Conservation (phyloP, 139 green algal species). For the Picochlorum sp. region DNA sequence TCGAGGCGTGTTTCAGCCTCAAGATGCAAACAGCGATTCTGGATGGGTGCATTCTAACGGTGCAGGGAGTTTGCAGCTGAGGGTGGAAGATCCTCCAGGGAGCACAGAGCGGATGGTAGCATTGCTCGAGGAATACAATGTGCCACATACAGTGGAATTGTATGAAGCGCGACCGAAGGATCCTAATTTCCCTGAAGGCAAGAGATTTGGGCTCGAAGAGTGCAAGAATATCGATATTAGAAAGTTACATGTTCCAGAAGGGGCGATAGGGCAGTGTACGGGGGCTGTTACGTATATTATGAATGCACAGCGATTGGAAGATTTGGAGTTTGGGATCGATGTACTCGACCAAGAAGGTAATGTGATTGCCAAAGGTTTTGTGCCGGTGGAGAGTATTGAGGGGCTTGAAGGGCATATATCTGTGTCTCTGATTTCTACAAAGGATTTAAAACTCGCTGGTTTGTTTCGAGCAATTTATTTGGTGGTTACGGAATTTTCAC, state of each 20-base stretch:
- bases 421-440: slow-evolving; percentile 11
- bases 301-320: slow-evolving; percentile 29
- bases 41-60: slow-evolving; percentile 26
- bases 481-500: slow-evolving; percentile 19
- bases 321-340: slow-evolving; percentile 7
- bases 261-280: not conserved
- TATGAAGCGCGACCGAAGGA: slow-evolving; percentile 26
- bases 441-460: slow-evolving; percentile 11
- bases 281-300: slow-evolving; percentile 24
- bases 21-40: slow-evolving; percentile 16
- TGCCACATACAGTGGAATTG: slow-evolving; percentile 16
- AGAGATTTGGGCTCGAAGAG: slow-evolving; percentile 13
- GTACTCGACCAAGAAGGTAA: not conserved
- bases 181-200: slow-evolving; percentile 25
- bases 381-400: slow-evolving; percentile 1
- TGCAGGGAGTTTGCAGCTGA: slow-evolving; percentile 31
- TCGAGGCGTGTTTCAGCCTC: slow-evolving; percentile 16
- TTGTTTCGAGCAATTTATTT: slow-evolving; percentile 28
- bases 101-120: slow-evolving; percentile 22
- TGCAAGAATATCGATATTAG: not conserved
- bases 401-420: slow-evolving; percentile 18
- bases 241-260: too few relatives aligned
- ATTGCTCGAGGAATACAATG: slow-evolving; percentile 2
- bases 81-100: slow-evolving; percentile 27
- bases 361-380: slow-evolving; percentile 25